Base-by-base conservation (phyloP, 1,284 basidiomycete genomes). In the Volvariella volvacea region DNA sequence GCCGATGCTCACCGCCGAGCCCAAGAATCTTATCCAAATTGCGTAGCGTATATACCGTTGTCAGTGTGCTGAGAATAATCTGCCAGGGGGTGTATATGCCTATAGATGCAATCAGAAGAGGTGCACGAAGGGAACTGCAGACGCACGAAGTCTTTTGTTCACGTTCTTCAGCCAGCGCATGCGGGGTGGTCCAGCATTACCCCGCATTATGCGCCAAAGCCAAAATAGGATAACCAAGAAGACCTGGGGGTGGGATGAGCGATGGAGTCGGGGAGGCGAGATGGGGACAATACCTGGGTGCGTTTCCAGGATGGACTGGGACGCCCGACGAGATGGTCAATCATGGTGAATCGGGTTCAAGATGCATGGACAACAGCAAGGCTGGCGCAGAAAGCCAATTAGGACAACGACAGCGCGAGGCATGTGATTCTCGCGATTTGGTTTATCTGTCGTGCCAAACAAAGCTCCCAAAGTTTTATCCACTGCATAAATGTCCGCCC, bases 1-100 rank as follows among this genome's bases (percentile, higher is more conserved):
- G 45, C 32, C 15, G 15, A 16, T 15, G 66, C 86, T 65, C 56
- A 92, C 91, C 77, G 49, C 77, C 82, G 20, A 96, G 71, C 4
- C 92, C 92, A 14, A 95, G 65, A 6, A 98, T 73, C 62, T 86
- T 89, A 63, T 97, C 93, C 14, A 93, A 66, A 62, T 98, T 89
- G 12, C 89, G 74, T 39, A 91, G 62, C 16, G 90, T 85, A 62
- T 97, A 99, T 8, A 95, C 71, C 22, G 80, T 64, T 1, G 93
- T 95, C 46, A 96, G 67, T 2, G 89, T 89, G 52, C 80, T 88
- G 46, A 92, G 75, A 43, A 97, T 78, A 52, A 98, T 75, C 60
- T 99, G 94, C 85, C 93, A 99, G 16, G 95, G 95, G 0, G 92
- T 88, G 66, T 92, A 96, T 20, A 81, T 79, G 55, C 76, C 91